Conservation (phyloP, 371 early-diverging fungal species). For the Circinella minor region DNA sequence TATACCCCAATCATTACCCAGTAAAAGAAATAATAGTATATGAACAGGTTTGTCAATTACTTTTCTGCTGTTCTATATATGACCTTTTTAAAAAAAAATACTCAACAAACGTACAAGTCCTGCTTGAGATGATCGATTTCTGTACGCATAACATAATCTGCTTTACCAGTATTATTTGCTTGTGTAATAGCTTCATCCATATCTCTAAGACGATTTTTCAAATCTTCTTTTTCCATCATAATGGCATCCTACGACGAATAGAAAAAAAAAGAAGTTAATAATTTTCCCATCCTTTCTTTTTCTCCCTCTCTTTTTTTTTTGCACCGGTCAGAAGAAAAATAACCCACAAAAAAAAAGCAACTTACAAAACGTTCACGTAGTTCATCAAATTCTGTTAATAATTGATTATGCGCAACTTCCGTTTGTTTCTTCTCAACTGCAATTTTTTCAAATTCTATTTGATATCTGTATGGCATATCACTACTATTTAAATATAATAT, state of each 20-base stretch:
- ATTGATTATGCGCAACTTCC: constrained; percentile 55
- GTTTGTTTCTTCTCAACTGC: constrained; percentile 58
- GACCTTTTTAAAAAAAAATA: not conserved
- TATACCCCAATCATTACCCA: not conserved
- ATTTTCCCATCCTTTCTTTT: too few relatives aligned
- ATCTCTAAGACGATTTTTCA: constrained; percentile 68
- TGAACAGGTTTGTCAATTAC: not conserved
- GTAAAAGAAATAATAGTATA: not conserved
- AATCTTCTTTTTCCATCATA: constrained; percentile 65
- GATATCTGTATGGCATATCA: constrained; percentile 49
- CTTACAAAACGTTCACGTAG: constrained; percentile 67
- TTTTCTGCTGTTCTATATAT: too few relatives aligned
- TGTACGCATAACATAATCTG: constrained; percentile 83
- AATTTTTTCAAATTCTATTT: constrained; percentile 47
- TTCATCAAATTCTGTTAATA: constrained; percentile 57
- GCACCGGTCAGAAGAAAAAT: too few relatives aligned
- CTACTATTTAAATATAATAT: not conserved
- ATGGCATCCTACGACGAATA: constrained; percentile 60
- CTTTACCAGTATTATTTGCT: constrained; percentile 77
- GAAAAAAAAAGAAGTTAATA: not conserved
- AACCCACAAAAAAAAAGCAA: not conserved
- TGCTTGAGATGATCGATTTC: constrained; percentile 89
- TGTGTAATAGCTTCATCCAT: constrained; percentile 71
- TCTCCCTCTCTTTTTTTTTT: too few relatives aligned
- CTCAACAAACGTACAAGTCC: constrained; percentile 66